Evolutionary conservation across 139 green algal genomes (phyloP).

Genomic region (Haematococcus sp.): DNA sequence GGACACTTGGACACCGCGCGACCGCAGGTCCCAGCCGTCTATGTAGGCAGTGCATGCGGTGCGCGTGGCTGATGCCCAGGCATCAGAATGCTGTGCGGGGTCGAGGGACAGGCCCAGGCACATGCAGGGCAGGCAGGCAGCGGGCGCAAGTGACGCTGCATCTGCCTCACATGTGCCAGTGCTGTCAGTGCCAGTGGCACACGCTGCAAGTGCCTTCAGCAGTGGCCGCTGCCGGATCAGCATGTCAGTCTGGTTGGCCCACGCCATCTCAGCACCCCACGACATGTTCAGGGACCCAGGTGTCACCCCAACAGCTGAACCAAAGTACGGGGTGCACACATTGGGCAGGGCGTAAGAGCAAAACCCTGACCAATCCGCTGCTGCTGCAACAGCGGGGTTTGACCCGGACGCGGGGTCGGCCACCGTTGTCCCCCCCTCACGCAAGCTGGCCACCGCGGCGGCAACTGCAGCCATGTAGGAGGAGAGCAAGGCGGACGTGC

Average conservation of each 20-base stretch:
- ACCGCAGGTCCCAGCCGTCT: neutral
- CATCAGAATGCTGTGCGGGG: no score
- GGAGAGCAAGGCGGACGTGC: neutral
- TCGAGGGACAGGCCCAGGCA: conserved; percentile 2
- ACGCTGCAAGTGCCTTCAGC: neutral
- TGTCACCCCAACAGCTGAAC: neutral
- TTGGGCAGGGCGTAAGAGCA: conserved; percentile 6
- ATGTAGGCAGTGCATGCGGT: neutral
- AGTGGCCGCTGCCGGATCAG: conserved; percentile 28
- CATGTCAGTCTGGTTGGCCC: conserved; percentile 19
- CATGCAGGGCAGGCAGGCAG: conserved; percentile 1
- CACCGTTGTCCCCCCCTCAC: no score
- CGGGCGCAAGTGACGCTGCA: neutral
- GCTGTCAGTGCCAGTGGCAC: no score
- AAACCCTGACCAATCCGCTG: neutral
- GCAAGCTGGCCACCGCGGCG: no score
- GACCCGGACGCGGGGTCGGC: no score
- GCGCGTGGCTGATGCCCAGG: neutral
- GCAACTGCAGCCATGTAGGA: no score
- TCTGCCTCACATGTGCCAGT: no score
- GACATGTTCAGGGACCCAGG: neutral
- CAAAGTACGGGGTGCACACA: conserved; percentile 10
- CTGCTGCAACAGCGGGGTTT: no score
- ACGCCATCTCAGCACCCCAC: conserved; percentile 11
- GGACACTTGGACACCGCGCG: neutral